Evolutionary conservation across 495 filamentous ascomycete genomes (phyloP).

Genomic region (Daldinia caldariorum): DNA sequence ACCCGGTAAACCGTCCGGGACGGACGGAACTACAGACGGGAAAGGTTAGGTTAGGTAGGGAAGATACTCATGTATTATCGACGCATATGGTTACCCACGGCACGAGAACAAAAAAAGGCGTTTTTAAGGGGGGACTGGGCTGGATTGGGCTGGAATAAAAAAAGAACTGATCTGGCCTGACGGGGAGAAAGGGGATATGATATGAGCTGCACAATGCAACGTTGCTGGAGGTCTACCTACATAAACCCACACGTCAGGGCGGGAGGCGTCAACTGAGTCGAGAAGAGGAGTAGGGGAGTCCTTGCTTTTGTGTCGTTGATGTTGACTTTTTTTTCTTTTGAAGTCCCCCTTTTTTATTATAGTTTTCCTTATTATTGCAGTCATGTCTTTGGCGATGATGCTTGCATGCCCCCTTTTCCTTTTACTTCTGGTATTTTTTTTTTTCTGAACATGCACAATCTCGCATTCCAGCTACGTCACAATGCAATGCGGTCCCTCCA

Average conservation of each 20-base stretch:
- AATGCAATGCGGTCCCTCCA: too few relatives aligned
- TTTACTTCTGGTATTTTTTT: not conserved
- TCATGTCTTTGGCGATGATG: not conserved
- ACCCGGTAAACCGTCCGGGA: too few relatives aligned
- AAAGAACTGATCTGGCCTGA: not conserved
- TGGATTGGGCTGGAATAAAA: not conserved
- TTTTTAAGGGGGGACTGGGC: not conserved
- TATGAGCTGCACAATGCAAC: not conserved
- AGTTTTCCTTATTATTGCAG: not conserved
- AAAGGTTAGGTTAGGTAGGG: too few relatives aligned
- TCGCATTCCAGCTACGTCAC: too few relatives aligned
- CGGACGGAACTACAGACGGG: too few relatives aligned
- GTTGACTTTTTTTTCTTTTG: not conserved
- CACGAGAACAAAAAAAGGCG: too few relatives aligned
- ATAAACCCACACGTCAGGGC: not conserved
- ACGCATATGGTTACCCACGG: too few relatives aligned
- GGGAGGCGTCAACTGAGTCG: not conserved
- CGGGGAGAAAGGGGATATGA: not conserved
- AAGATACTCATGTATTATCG: too few relatives aligned
- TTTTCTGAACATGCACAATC: not conserved
- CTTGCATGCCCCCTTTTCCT: too few relatives aligned
- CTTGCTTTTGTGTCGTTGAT: not conserved
- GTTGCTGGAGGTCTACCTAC: not conserved
- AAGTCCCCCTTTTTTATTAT: not conserved
- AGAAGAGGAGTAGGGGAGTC: conserved; percentile 3